phyloP scores from a whole-genome alignment of 179 eudicot species.

The Beta corolliflora region DNA sequence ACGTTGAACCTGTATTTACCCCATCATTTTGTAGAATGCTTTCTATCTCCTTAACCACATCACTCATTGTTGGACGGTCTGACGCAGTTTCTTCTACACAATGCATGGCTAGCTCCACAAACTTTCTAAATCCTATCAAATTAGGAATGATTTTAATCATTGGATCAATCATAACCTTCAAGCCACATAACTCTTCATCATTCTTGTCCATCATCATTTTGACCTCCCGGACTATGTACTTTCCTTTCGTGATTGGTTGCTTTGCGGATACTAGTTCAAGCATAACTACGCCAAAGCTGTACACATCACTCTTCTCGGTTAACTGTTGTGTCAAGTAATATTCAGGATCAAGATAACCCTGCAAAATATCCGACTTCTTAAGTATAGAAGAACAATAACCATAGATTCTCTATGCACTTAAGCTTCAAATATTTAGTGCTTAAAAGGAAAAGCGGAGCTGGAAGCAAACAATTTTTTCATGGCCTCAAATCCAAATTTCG shows the following conservation, averaged over 20 bases:
- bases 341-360: slow-evolving; percentile 98
- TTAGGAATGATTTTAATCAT: slow-evolving; percentile 34
- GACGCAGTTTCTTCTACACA: slow-evolving; percentile 81
- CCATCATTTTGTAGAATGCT: slow-evolving; percentile 64
- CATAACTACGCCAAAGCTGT: slow-evolving; percentile 92
- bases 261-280: slow-evolving; percentile 74
- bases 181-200: slow-evolving; percentile 51
- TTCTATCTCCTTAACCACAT: slow-evolving; percentile 73
- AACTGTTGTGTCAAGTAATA: slow-evolving; percentile 92
- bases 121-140: slow-evolving; percentile 54
- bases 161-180: slow-evolving; percentile 67
- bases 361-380: slow-evolving; percentile 20
- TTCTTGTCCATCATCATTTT: slow-evolving; percentile 46
- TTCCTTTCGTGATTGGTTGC: slow-evolving; percentile 88
- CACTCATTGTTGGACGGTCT: slow-evolving; percentile 83
- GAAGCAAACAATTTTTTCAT: not conserved
- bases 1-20: slow-evolving; percentile 61
- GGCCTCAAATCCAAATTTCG: not conserved
- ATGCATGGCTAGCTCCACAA: slow-evolving; percentile 64
- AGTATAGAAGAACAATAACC: not conserved
- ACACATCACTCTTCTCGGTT: slow-evolving; percentile 92
- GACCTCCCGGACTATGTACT: slow-evolving; percentile 81
- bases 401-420: not conserved
- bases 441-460: not conserved
- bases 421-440: not conserved